phyloP scores from a whole-genome alignment of 2,329 filamentous ascomycete genomes.

The Alternaria sp. region DNA sequence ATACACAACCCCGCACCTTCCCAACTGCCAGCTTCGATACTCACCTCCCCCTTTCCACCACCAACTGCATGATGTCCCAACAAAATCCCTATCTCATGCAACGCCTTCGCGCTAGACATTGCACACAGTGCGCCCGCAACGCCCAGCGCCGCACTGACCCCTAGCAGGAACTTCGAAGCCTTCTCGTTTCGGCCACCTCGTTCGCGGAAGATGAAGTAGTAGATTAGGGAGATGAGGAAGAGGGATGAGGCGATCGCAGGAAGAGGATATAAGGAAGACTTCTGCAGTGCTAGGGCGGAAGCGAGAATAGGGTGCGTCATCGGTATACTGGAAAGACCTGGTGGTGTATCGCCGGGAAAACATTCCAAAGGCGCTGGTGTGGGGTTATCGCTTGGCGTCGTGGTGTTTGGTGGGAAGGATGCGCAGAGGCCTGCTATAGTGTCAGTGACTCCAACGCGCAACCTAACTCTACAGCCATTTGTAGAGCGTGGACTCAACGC shows the following conservation, averaged over 20 bases:
- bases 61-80: not conserved
- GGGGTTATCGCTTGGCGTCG: not conserved
- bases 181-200: slow-evolving; percentile 5
- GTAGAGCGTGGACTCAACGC: not conserved
- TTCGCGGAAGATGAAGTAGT: slow-evolving; percentile 1
- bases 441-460: not conserved
- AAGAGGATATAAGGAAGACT: slow-evolving; percentile 4
- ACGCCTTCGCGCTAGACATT: slow-evolving; percentile 3
- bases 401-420: slow-evolving; percentile 1
- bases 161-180: not conserved
- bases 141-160: slow-evolving; percentile 6
- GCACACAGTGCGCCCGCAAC: slow-evolving; percentile 7
- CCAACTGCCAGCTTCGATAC: slow-evolving; percentile 1
- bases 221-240: not conserved
- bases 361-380: not conserved
- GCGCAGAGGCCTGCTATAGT: not conserved
- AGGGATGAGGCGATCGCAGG: slow-evolving; percentile 1
- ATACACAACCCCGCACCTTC: slow-evolving; percentile 5
- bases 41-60: not conserved
- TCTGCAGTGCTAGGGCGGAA: slow-evolving; percentile 3
- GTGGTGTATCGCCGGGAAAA: slow-evolving; percentile 3
- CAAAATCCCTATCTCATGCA: slow-evolving; percentile 1
- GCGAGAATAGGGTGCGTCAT: not conserved
- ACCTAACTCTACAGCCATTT: not conserved
- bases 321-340: slow-evolving; percentile 3